Percentiles rank a stretch among this genome's conserved stretches.
phyloP scores from a whole-genome alignment of 441 rosid genomes.

The Dalechampia spathulata region DNA sequence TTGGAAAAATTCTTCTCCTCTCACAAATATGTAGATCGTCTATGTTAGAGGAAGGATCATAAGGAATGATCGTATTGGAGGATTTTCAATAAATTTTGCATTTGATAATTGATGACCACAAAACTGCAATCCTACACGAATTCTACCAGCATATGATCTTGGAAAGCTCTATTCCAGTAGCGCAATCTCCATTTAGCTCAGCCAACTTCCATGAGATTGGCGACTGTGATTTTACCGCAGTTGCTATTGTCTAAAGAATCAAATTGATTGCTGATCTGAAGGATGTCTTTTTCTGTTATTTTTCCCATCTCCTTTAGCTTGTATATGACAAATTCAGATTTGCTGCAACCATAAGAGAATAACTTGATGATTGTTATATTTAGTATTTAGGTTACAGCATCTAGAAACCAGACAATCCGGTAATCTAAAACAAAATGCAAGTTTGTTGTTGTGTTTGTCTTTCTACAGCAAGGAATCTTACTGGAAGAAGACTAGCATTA shows the following conservation, averaged over 20 bases:
- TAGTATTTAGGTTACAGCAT: no score
- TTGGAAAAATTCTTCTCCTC: background rate
- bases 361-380: background rate
- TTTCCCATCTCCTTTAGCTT: constrained; percentile 70
- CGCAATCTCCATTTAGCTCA: constrained; percentile 14
- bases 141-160: background rate
- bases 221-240: constrained; percentile 41
- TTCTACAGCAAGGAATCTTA: no score
- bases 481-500: no score
- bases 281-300: constrained; percentile 47
- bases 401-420: no score
- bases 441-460: no score
- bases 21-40: background rate
- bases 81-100: background rate
- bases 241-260: constrained; percentile 34
- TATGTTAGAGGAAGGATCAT: background rate
- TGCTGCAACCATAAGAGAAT: constrained; percentile 33
- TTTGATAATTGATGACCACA: no score
- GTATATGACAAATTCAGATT: constrained; percentile 57
- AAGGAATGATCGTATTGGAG: background rate
- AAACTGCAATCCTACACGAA: constrained; percentile 1
- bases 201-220: constrained; percentile 39
- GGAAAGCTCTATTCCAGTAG: background rate
- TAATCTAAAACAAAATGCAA: no score
- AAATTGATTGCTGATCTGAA: constrained; percentile 46